A percentile compares a stretch with the other conserved stretches of the same genome.
phyloP scores from a whole-genome alignment of 257 asterid species.

The Galeopsis tetrahit region DNA sequence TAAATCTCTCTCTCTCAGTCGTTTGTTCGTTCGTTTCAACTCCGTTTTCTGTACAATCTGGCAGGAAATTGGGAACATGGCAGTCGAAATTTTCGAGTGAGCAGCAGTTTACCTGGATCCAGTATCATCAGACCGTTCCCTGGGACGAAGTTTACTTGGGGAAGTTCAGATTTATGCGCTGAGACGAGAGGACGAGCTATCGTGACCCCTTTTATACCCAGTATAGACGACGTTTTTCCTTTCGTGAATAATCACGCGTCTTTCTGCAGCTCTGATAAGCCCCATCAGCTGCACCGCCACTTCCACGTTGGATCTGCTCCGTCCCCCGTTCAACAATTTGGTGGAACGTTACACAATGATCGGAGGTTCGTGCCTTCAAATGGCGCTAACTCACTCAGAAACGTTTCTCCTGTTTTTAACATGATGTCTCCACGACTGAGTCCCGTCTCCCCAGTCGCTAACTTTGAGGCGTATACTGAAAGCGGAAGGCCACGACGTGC shows the following conservation, averaged over 20 bases:
- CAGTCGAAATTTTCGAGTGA: constrained; percentile 54
- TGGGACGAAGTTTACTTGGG: constrained; percentile 66
- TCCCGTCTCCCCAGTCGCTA: constrained; percentile 36
- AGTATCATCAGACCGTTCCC: constrained; percentile 39
- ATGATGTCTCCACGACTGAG: constrained; percentile 38
- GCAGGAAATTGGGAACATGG: constrained; percentile 71
- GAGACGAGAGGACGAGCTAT: constrained; percentile 37
- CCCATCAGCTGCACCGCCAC: constrained; percentile 33
- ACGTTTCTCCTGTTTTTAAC: constrained; percentile 52
- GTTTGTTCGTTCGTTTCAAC: background rate
- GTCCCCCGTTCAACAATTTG: constrained; percentile 50
- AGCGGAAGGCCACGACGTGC: constrained; percentile 41
- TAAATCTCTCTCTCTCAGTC: background rate
- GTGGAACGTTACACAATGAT: constrained; percentile 30
- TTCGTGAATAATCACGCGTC: constrained; percentile 43
- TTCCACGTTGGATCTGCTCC: constrained; percentile 72
- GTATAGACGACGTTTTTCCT: constrained; percentile 41
- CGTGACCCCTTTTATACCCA: constrained; percentile 38
- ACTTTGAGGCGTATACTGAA: constrained; percentile 49
- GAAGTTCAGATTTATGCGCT: constrained; percentile 54
- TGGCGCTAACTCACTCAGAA: constrained; percentile 42
- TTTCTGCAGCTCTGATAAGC: constrained; percentile 41
- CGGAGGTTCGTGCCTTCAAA: constrained; percentile 38
- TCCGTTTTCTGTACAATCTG: background rate
- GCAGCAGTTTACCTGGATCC: constrained; percentile 52